These are phyloP conservation scores for Rhodotorula paludigena DNA, from an alignment of 768 basidiomycete genomes.

Conservation along the genomic window DNA sequence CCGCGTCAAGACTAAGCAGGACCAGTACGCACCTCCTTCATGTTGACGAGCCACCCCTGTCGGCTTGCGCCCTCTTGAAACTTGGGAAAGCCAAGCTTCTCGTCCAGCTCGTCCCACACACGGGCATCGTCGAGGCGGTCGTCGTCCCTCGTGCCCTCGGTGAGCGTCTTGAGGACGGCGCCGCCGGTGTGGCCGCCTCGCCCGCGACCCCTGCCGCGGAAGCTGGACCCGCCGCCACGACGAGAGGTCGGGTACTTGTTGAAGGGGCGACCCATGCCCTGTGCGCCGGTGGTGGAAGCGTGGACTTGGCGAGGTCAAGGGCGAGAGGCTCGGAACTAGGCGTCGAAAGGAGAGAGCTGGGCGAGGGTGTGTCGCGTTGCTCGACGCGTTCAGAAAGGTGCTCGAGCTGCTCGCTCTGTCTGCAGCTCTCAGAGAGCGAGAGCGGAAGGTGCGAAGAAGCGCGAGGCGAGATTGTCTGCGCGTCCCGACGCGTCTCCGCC, in stretches of 20 bases:
- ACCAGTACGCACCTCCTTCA: constrained; percentile 96
- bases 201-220: constrained; percentile 10
- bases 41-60: constrained; percentile 95
- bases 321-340: background rate
- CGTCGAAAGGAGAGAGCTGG: too few species aligned
- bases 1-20: too few species aligned
- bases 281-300: background rate
- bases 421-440: too few species aligned
- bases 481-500: too few species aligned
- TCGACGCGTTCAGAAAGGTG: too few species aligned
- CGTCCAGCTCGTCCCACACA: constrained; percentile 74
- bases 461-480: too few species aligned
- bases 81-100: constrained; percentile 79
- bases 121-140: constrained; percentile 30
- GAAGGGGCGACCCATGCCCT: constrained; percentile 30
- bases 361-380: too few species aligned
- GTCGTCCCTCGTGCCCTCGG: constrained; percentile 23
- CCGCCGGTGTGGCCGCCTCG: constrained; percentile 42
- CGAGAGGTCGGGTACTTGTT: constrained; percentile 28
- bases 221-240: background rate
- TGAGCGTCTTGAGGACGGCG: constrained; percentile 27
- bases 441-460: too few species aligned
- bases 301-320: background rate
- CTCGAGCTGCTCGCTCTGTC: too few species aligned
- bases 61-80: constrained; percentile 69